A percentile compares a stretch with the other conserved stretches of the same genome.
These are phyloP conservation scores for Penicillium soppii DNA, from an alignment of 495 filamentous ascomycete genomes.

Conservation along the genomic window DNA sequence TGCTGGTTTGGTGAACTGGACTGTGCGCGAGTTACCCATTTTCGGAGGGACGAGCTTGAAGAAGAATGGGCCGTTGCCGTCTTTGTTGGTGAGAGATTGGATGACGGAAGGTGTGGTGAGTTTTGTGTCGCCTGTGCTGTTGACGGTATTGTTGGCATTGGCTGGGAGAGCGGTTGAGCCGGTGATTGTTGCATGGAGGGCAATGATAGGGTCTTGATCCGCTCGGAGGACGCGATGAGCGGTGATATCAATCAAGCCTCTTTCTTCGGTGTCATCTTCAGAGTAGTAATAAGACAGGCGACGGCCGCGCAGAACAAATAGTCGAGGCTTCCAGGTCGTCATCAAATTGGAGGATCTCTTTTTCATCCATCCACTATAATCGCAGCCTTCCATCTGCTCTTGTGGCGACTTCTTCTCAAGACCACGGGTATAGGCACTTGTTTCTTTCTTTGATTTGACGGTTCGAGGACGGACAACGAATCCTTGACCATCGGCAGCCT, in stretches of 20 bases:
- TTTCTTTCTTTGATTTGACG: slow-evolving; percentile 84
- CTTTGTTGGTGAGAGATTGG: slow-evolving; percentile 22
- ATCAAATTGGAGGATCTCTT: slow-evolving; percentile 94
- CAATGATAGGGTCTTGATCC: slow-evolving; percentile 86
- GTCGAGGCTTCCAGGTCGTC: slow-evolving; percentile 93
- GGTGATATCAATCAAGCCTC: slow-evolving; percentile 95
- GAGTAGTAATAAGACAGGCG: slow-evolving; percentile 96
- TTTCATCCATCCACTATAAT: slow-evolving; percentile 99
- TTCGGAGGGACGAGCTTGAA: slow-evolving; percentile 97
- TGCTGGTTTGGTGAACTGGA: slow-evolving; percentile 95
- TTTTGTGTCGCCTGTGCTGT: slow-evolving; percentile 31
- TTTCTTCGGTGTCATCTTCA: slow-evolving; percentile 85
- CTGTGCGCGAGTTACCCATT: slow-evolving; percentile 79
- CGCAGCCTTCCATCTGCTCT: slow-evolving; percentile 82
- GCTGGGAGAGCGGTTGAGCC: slow-evolving; percentile 77
- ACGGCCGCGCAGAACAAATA: slow-evolving; percentile 89
- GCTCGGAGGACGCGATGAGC: slow-evolving; percentile 93
- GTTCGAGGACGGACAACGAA: slow-evolving; percentile 43
- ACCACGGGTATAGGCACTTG: slow-evolving; percentile 88
- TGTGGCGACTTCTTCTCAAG: slow-evolving; percentile 77
- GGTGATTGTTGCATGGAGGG: slow-evolving; percentile 88
- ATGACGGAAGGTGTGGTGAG: slow-evolving; percentile 11
- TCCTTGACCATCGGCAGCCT: slow-evolving; percentile 57
- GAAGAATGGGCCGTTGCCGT: slow-evolving; percentile 73
- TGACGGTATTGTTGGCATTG: slow-evolving; percentile 54